Conservation (phyloP, 2,329 filamentous ascomycete genomes). For the Colletotrichum abscissum region DNA sequence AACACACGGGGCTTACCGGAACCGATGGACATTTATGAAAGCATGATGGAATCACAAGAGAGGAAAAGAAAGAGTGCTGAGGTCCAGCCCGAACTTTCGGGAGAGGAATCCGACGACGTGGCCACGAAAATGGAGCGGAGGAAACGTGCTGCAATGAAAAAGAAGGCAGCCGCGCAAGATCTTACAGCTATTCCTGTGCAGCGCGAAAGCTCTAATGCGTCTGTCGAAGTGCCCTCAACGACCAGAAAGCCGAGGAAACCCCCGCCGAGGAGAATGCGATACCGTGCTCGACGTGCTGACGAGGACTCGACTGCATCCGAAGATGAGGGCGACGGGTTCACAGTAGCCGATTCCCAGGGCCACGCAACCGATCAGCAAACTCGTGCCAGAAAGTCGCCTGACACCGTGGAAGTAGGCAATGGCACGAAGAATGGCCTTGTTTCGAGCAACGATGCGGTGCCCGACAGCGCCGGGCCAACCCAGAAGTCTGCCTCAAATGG, state of each 20-base stretch:
- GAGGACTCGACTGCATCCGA: conserved; percentile 16
- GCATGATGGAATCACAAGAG: conserved; percentile 59
- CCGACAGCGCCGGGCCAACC: conserved; percentile 27
- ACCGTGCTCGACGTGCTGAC: not conserved
- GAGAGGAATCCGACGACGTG: conserved; percentile 50
- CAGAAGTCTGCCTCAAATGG: conserved; percentile 10
- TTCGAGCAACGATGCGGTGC: conserved; percentile 32
- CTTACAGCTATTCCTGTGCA: conserved; percentile 54
- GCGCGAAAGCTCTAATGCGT: not conserved
- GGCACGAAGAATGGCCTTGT: not conserved
- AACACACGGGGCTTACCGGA: conserved; percentile 30
- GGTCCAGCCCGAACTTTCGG: conserved; percentile 41
- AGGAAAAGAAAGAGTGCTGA: conserved; percentile 44
- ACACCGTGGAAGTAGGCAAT: not conserved
- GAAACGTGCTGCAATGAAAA: conserved; percentile 50
- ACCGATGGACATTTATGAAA: conserved; percentile 57
- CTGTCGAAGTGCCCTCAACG: conserved; percentile 16
- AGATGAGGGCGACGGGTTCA: conserved; percentile 29
- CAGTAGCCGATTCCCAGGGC: conserved; percentile 36
- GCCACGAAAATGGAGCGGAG: conserved; percentile 47
- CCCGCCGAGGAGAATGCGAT: not conserved
- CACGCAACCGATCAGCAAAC: not conserved
- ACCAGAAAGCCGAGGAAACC: conserved; percentile 11
- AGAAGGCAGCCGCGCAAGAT: conserved; percentile 52
- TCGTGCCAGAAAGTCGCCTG: not conserved